These are phyloP conservation scores for Isatis tinctoria DNA, from an alignment of 345 rosid genomes.

Conservation along the genomic window DNA sequence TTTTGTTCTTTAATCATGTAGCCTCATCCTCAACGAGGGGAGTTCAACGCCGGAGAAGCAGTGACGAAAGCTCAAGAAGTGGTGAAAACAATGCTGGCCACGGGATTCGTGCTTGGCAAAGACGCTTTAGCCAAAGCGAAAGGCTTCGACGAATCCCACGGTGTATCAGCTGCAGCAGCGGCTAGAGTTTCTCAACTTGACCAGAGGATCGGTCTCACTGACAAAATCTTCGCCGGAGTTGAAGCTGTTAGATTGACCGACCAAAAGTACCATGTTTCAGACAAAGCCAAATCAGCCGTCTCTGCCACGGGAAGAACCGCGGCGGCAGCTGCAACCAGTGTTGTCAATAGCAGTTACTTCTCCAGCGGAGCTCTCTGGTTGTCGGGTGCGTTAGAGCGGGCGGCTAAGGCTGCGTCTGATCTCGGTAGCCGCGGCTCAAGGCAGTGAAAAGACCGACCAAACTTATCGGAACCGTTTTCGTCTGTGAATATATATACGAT, in stretches of 20 bases:
- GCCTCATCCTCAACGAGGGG: slow-evolving; percentile 27
- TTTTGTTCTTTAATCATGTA: slow-evolving; percentile 8
- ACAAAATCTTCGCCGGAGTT: slow-evolving; percentile 62
- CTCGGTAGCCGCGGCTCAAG: slow-evolving; percentile 43
- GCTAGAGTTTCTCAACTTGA: slow-evolving; percentile 63
- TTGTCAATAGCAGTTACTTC: slow-evolving; percentile 74
- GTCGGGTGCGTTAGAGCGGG: slow-evolving; percentile 64
- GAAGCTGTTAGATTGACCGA: slow-evolving; percentile 63
- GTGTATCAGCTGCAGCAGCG: slow-evolving; percentile 65
- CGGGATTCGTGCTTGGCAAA: slow-evolving; percentile 67
- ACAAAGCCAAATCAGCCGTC: slow-evolving; percentile 61
- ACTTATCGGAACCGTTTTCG: background rate
- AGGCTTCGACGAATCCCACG: slow-evolving; percentile 69
- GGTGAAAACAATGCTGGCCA: slow-evolving; percentile 61
- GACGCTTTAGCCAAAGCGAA: slow-evolving; percentile 68
- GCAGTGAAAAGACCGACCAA: slow-evolving; percentile 10
- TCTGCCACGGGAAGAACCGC: slow-evolving; percentile 68
- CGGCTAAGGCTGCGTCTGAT: slow-evolving; percentile 65
- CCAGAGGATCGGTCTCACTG: slow-evolving; percentile 61
- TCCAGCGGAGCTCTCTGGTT: slow-evolving; percentile 78
- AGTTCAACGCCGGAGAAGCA: slow-evolving; percentile 65
- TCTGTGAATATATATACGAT: slow-evolving; percentile 12
- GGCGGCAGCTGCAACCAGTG: slow-evolving; percentile 53
- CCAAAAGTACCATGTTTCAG: slow-evolving; percentile 60
- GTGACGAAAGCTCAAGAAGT: slow-evolving; percentile 65